Percentiles rank a stretch among this genome's conserved stretches.
These are phyloP conservation scores for Cairneyella variabilis DNA, from an alignment of 495 filamentous ascomycete genomes.

Conservation along the genomic window DNA sequence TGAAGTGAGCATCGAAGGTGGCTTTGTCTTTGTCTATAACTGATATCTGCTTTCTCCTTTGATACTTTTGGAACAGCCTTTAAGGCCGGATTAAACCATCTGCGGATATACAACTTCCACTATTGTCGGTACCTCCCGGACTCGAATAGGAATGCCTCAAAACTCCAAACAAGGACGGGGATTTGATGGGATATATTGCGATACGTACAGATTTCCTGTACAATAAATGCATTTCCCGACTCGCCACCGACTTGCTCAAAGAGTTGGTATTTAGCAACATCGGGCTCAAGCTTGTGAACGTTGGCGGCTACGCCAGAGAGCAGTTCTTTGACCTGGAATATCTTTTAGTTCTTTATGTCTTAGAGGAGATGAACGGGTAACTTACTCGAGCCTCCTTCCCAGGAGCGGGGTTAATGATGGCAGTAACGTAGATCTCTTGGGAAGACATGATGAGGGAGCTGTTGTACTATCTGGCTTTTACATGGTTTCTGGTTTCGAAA, in stretches of 20 bases:
- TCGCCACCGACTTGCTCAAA: constrained; percentile 5
- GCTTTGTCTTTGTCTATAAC: constrained; percentile 8
- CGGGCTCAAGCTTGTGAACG: constrained; percentile 4
- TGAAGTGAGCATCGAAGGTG: constrained; percentile 10
- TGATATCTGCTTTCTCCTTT: neutral
- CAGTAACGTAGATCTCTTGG: constrained; percentile 5
- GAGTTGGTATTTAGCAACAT: constrained; percentile 7
- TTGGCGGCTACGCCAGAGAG: constrained; percentile 7
- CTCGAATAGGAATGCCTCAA: neutral
- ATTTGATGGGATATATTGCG: neutral
- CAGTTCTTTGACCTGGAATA: constrained; percentile 7
- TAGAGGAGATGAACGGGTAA: neutral
- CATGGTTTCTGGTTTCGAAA: neutral
- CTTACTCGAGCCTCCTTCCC: constrained; percentile 13
- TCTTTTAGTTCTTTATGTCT: neutral
- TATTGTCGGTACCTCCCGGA: too few species aligned
- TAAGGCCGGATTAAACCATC: too few species aligned
- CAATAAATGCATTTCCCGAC: constrained; percentile 2
- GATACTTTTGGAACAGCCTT: neutral
- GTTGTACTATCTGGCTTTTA: neutral
- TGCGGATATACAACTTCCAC: too few species aligned
- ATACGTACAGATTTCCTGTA: constrained; percentile 7
- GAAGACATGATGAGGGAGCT: neutral
- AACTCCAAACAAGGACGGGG: neutral
- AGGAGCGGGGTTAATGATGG: constrained; percentile 9